Conservation (phyloP, 2,329 filamentous ascomycete genomes). For the Colletotrichum musae region DNA sequence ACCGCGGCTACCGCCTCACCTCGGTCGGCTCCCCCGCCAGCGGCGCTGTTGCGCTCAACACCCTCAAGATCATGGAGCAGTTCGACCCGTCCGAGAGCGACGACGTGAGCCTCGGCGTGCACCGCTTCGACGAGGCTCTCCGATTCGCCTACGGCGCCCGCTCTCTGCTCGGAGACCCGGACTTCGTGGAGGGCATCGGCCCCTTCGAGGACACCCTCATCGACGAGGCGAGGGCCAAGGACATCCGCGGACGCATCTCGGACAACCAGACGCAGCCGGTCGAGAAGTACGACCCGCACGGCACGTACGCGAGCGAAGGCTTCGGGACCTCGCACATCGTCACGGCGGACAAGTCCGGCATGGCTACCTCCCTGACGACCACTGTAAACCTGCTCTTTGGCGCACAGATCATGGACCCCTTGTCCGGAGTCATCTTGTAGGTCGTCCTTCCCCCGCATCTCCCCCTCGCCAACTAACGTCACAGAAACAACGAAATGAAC, state of each 20-base stretch:
- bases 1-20: slow-evolving; percentile 79
- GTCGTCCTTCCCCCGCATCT: slow-evolving; percentile 50
- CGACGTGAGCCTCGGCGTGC: slow-evolving; percentile 77
- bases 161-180: slow-evolving; percentile 85
- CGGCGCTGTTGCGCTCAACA: slow-evolving; percentile 81
- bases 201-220: slow-evolving; percentile 79
- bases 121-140: slow-evolving; percentile 90
- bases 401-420: slow-evolving; percentile 81
- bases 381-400: slow-evolving; percentile 93
- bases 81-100: slow-evolving; percentile 71
- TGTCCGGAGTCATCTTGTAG: slow-evolving; percentile 84
- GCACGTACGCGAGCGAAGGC: slow-evolving; percentile 76
- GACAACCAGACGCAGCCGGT: slow-evolving; percentile 81
- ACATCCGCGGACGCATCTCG: slow-evolving; percentile 76
- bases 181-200: slow-evolving; percentile 75
- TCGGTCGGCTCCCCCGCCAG: slow-evolving; percentile 82
- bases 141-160: slow-evolving; percentile 89
- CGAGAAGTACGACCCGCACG: slow-evolving; percentile 79
- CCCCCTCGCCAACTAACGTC: slow-evolving; percentile 39
- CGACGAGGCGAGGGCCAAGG: slow-evolving; percentile 68
- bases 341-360: slow-evolving; percentile 78
- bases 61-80: slow-evolving; percentile 87
- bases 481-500: slow-evolving; percentile 75
- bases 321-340: slow-evolving; percentile 83
- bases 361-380: slow-evolving; percentile 86